Evolutionary conservation across 2,329 filamentous ascomycete genomes (phyloP), one percentile per base, ranked within the genome.

Genomic region (Periconia sp.): DNA sequence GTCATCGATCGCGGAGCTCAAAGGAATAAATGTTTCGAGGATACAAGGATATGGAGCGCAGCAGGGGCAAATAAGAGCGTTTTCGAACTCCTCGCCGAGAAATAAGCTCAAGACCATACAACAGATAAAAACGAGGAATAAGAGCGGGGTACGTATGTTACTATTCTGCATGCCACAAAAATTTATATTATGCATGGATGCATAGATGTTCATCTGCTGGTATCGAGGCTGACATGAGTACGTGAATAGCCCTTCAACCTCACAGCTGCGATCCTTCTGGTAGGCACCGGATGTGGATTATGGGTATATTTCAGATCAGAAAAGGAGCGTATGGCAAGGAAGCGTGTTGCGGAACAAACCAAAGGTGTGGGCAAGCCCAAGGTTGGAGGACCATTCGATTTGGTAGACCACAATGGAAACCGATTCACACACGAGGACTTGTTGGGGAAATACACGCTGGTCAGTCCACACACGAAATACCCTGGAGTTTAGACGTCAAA

Each of bases 331-430:
- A 88, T 99, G 85, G 87, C 94, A 71, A 85, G 92, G 58, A 90
- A 92, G 79, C 84, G 92, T 52, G 85, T 97, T 63, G 92, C 92
- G 8, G 92, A 97, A 71, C 89, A 93, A 64, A 89, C 89, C 61
- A 99, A 99, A 78, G 92, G 93, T 11, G 87, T 97, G 6, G 94
- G 94, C 1, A 88, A 85, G 71, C 94, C 94, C 33, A 95, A 96
- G 79, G 92, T 99, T 49, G 94, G 94, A 51, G 94, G 94, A 0
- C 80, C 86, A 0, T 97, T 99, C 73, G 81, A 86, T 59, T 78
- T 99, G 64, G 78, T 89, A 40, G 91, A 97, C 76, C 87, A 96
- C 65, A 79, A 96, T 58, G 92, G 92, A 47, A 84, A 86, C 52
- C 80, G 81, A 37, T 92, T 96, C 63, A 90, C 89, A 2, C 88